These are phyloP conservation scores for Dipteronia sinensis DNA, from an alignment of 345 rosid species.

Conservation along the genomic window DNA sequence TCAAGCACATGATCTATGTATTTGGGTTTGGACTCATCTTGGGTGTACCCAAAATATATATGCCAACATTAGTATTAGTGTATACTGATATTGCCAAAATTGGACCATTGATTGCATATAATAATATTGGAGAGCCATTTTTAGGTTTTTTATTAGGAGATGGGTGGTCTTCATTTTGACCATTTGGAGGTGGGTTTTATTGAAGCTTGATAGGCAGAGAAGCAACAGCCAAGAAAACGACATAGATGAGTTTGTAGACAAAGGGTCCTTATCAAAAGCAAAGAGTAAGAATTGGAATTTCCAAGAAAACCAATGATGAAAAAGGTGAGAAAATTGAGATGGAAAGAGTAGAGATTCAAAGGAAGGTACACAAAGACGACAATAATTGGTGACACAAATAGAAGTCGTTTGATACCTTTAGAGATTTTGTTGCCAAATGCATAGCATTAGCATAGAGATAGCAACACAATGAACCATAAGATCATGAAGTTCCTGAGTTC, in stretches of 20 bases:
- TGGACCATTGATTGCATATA: slow-evolving; percentile 36
- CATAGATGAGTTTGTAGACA: slow-evolving; percentile 25
- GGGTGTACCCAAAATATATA: too few species aligned
- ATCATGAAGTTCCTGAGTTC: slow-evolving; percentile 34
- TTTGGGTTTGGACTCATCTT: too few species aligned
- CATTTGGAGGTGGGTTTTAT: background rate
- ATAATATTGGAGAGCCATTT: slow-evolving; percentile 16
- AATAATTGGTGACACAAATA: slow-evolving; percentile 34
- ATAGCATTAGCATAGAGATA: slow-evolving; percentile 37
- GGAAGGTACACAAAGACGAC: slow-evolving; percentile 42
- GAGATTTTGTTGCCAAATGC: slow-evolving; percentile 27
- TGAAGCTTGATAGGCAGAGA: background rate
- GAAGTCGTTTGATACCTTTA: slow-evolving; percentile 41
- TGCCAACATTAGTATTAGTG: slow-evolving; percentile 31
- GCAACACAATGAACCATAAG: slow-evolving; percentile 37
- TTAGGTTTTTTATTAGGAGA: background rate
- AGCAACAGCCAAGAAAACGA: background rate
- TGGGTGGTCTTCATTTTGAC: background rate
- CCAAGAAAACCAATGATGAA: slow-evolving; percentile 57
- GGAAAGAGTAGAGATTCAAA: slow-evolving; percentile 29
- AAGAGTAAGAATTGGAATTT: slow-evolving; percentile 58
- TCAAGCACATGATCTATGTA: too few species aligned
- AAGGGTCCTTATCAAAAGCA: slow-evolving; percentile 47
- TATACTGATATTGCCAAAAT: slow-evolving; percentile 30
- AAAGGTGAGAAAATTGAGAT: slow-evolving; percentile 34